Evolutionary conservation across 2,329 filamentous ascomycete genomes (phyloP).

Genomic region (Trichoderma citrinoviride): DNA sequence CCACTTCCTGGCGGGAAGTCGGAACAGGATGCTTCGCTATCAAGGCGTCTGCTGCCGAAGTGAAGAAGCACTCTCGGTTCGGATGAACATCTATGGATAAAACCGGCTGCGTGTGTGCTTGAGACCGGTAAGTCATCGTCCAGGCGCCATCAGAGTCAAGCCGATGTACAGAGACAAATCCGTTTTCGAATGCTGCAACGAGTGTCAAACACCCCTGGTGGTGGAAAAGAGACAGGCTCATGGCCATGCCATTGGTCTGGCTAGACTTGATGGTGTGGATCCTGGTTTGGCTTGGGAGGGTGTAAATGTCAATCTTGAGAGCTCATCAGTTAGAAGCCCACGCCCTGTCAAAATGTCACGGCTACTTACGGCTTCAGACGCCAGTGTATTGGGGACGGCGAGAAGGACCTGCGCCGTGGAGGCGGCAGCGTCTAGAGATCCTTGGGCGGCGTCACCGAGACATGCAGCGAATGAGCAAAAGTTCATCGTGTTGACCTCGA

Average conservation of each 20-base stretch:
- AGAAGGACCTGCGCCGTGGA: slow-evolving; percentile 55
- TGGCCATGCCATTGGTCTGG: slow-evolving; percentile 74
- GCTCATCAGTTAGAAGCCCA: neutral
- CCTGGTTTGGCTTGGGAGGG: slow-evolving; percentile 72
- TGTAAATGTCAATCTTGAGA: slow-evolving; percentile 73
- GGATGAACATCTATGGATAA: slow-evolving; percentile 66
- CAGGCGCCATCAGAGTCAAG: slow-evolving; percentile 45
- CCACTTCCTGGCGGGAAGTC: slow-evolving; percentile 28
- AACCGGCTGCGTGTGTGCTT: slow-evolving; percentile 75
- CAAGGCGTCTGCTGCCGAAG: slow-evolving; percentile 77
- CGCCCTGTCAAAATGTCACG: neutral
- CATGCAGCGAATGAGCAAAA: slow-evolving; percentile 82
- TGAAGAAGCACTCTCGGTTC: slow-evolving; percentile 61
- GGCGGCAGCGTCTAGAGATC: slow-evolving; percentile 24
- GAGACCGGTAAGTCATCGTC: slow-evolving; percentile 58
- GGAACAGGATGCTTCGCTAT: slow-evolving; percentile 73
- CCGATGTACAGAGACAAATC: slow-evolving; percentile 65
- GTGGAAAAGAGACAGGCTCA: slow-evolving; percentile 69
- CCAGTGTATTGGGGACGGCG: slow-evolving; percentile 75
- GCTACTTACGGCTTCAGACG: slow-evolving; percentile 62
- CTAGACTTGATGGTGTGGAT: slow-evolving; percentile 54
- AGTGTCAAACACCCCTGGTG: slow-evolving; percentile 55
- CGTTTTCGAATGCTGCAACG: slow-evolving; percentile 81
- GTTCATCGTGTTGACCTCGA: slow-evolving; percentile 90
- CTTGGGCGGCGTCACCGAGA: slow-evolving; percentile 33